Percentiles rank a stretch among this genome's conserved stretches.
Conservation (phyloP, 805 yeast genomes). For the Teunomyces pallodes region DNA sequence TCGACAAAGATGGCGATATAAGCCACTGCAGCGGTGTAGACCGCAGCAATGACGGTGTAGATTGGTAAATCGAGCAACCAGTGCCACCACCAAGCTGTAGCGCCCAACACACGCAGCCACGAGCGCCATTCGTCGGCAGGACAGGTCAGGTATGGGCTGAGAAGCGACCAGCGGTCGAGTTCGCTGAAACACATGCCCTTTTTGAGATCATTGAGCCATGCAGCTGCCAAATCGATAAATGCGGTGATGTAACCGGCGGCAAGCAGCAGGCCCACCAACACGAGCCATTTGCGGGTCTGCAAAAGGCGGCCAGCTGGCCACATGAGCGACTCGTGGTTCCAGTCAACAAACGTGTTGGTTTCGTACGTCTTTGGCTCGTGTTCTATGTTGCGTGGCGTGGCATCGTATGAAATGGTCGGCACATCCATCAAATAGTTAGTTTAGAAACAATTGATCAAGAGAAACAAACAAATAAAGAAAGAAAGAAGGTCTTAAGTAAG, state of each 20-base stretch:
- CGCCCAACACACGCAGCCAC: slow-evolving; percentile 31
- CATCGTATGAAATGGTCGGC: background rate
- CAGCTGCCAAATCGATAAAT: slow-evolving; percentile 47
- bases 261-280: slow-evolving; percentile 44
- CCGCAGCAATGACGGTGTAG: slow-evolving; percentile 27
- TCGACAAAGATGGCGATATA: slow-evolving; percentile 25
- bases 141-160: slow-evolving; percentile 43
- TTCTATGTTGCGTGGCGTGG: background rate
- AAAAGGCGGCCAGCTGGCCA: slow-evolving; percentile 13
- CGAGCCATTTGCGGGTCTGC: slow-evolving; percentile 44
- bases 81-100: slow-evolving; percentile 16
- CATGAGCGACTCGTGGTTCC: slow-evolving; percentile 45
- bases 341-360: slow-evolving; percentile 47
- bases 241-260: slow-evolving; percentile 49
- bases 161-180: slow-evolving; percentile 38
- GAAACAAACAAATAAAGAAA: too few relatives aligned
- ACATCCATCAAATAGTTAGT: background rate
- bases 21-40: slow-evolving; percentile 26
- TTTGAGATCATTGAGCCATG: slow-evolving; percentile 50
- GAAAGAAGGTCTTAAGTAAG: too few relatives aligned
- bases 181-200: slow-evolving; percentile 49
- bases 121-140: slow-evolving; percentile 39
- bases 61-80: slow-evolving; percentile 35
- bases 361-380: slow-evolving; percentile 21
- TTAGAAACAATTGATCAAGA: too few relatives aligned